phyloP scores from a whole-genome alignment of 1,284 basidiomycete genomes.

The Heterobasidion annosum region DNA sequence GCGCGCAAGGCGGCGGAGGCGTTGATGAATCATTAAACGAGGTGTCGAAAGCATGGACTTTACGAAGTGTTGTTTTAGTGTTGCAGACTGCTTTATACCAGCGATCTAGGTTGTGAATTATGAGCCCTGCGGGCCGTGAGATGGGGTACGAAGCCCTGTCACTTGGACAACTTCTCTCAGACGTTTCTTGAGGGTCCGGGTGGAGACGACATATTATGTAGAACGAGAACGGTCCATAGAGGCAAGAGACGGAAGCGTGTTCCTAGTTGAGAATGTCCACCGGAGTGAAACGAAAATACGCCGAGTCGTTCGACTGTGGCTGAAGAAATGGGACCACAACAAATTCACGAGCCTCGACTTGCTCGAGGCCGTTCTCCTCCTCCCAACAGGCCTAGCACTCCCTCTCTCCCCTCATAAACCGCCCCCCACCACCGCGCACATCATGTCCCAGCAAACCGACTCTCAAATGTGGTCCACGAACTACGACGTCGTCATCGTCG shows the following conservation, averaged over 20 bases:
- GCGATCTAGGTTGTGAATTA: not conserved
- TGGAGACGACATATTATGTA: too few relatives aligned
- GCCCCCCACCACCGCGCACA: too few relatives aligned
- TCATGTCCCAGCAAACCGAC: not conserved
- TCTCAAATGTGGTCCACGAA: not conserved
- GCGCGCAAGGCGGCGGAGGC: slow-evolving; percentile 50
- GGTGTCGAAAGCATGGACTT: not conserved
- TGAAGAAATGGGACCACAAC: not conserved
- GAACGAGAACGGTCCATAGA: too few relatives aligned
- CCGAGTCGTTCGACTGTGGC: not conserved
- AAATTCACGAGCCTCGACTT: not conserved
- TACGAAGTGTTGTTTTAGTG: not conserved
- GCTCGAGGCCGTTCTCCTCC: not conserved
- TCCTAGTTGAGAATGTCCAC: too few relatives aligned
- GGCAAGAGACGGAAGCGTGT: too few relatives aligned
- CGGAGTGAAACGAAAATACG: too few relatives aligned
- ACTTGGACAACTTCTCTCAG: too few relatives aligned
- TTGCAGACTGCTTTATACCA: not conserved
- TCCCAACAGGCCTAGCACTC: not conserved
- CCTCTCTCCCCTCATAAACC: not conserved
- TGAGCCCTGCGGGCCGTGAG: not conserved
- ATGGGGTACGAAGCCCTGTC: not conserved
- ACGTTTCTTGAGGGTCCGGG: too few relatives aligned
- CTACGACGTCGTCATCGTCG: slow-evolving; percentile 82
- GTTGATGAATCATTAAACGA: slow-evolving; percentile 6